Base-by-base conservation (phyloP, 352 stramenopile genomes). In the Pythium apleroticum region DNA sequence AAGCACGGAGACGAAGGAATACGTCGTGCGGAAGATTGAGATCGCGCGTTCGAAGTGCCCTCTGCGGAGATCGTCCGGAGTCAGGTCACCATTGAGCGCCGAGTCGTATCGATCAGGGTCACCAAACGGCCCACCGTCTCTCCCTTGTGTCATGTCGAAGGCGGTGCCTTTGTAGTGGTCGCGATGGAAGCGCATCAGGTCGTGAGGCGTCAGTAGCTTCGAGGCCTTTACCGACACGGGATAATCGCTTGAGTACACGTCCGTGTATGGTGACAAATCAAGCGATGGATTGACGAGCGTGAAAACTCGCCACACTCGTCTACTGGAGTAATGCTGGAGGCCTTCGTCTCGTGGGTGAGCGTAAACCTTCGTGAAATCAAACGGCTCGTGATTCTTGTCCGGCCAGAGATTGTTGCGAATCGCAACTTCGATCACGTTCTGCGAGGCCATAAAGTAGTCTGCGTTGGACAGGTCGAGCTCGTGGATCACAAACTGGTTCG, bases 401-500 rank as follows among this genome's bases (percentile, higher is more conserved):
- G 78, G 71, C 88, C 88, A 98, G 57, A 96, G 76, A 11, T 83
- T 76, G 57, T 91, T 88, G 31, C 89, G 81, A 35, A 84, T 81
- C n/a, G 93, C 93, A 7, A 98, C 88, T 15, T 89, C 75, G 53
- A 92, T 84, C 8, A 98, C 57, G 63, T 97, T 98, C 10, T 76
- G 59, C 17, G 89, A 97, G 20, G 90, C 94, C 43, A 98, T 74
- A 56, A 97, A 98, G 58, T 88, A 81, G 15, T 90, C 76, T 5
- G 83, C 67, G 53, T 97, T 71, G 45, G 66, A 83, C 37, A 91
- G 61, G 65, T 95, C 71, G 22, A 98, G 60, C 57, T 96, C 70
- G 46, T 91, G 89, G 71, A 98, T 98, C 22, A 98, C 82, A 75
- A 98, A 98, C 75, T 97, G 87, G 72, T 98, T 98, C 11, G 92